These are phyloP conservation scores for Saturnispora kantuleensis DNA, from an alignment of 805 yeast genomes.

Conservation along the genomic window DNA sequence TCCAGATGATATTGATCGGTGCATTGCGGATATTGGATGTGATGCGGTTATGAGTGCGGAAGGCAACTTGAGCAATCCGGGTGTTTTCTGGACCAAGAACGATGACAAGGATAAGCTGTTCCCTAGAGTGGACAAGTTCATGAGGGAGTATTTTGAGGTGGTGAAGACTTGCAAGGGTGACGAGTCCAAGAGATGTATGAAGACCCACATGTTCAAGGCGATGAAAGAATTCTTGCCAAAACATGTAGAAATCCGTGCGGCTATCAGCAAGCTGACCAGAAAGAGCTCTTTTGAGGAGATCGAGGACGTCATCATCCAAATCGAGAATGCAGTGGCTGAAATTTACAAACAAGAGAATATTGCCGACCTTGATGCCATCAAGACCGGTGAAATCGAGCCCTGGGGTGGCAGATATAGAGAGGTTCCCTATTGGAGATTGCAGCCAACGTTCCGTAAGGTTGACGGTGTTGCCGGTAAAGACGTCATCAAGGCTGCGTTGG, in stretches of 20 bases:
- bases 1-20: slow-evolving; percentile 70
- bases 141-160: slow-evolving; percentile 83
- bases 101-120: slow-evolving; percentile 53
- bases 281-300: slow-evolving; percentile 36
- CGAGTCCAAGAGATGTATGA: slow-evolving; percentile 78
- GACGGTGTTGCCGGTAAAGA: slow-evolving; percentile 58
- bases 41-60: slow-evolving; percentile 98
- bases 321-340: slow-evolving; percentile 55
- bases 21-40: slow-evolving; percentile 52
- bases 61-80: slow-evolving; percentile 90
- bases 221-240: slow-evolving; percentile 69
- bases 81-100: slow-evolving; percentile 56
- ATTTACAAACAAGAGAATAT: slow-evolving; percentile 45
- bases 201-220: slow-evolving; percentile 84
- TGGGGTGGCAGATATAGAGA: slow-evolving; percentile 80
- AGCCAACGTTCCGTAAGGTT: slow-evolving; percentile 87
- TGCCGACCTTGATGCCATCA: slow-evolving; percentile 45
- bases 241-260: slow-evolving; percentile 70
- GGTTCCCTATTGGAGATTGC: slow-evolving; percentile 93
- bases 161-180: slow-evolving; percentile 50
- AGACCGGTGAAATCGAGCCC: slow-evolving; percentile 40
- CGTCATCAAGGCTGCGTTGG: slow-evolving; percentile 17
- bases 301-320: slow-evolving; percentile 43
- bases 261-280: slow-evolving; percentile 46
- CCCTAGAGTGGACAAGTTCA: slow-evolving; percentile 76